Evolutionary conservation across 805 yeast genomes (phyloP), one percentile per base, ranked within the genome.

Genomic region (Metschnikowia drakensbergensis): DNA sequence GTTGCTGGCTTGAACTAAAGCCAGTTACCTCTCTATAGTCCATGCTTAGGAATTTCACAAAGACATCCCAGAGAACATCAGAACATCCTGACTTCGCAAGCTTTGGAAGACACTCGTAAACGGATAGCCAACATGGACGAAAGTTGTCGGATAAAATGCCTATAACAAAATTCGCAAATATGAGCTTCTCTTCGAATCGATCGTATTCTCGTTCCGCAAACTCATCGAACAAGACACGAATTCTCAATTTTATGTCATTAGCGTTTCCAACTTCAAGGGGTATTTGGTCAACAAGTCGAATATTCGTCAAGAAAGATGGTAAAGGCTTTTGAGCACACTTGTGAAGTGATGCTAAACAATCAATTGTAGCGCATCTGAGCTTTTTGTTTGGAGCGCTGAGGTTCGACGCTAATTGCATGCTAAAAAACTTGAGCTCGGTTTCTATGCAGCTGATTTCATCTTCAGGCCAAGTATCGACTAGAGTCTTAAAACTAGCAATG

Each of bases 81-180:
- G 75, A 71, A 36, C 69, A 61, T 3, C 51, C 48, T 4, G 45
- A 47, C 10, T 46, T 46, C 25, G 72, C 65, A 7, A 84, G 64
- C 3, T 64, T 59, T 1, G 83, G 79, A 4, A 88, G 59, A 3
- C 78, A 75, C 51, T 84, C 92, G 46, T 75, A 68, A 1, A 86
- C 86, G 4, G 86, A 89, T 17, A 80, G 77, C 96, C 96, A 90
- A 10, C 86, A 76, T 0, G 98, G 98, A 48, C 88, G 86, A 57
- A 92, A 89, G 49, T 80, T 79, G 31, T 83, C 82, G 3, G 88
- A 74, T 37, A 91, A 66, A 51, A 86, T 74, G 31, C 98, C 98
- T 46, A 72, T 61, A 23, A 65, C 45, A 45, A 57, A 72, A 28
- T 60, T 55, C 37, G 44, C 37, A 42, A 30, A 42, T 25, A 37